Evolutionary conservation across 2,329 filamentous ascomycete species (phyloP).

Genomic region (Colletotrichum melonis): DNA sequence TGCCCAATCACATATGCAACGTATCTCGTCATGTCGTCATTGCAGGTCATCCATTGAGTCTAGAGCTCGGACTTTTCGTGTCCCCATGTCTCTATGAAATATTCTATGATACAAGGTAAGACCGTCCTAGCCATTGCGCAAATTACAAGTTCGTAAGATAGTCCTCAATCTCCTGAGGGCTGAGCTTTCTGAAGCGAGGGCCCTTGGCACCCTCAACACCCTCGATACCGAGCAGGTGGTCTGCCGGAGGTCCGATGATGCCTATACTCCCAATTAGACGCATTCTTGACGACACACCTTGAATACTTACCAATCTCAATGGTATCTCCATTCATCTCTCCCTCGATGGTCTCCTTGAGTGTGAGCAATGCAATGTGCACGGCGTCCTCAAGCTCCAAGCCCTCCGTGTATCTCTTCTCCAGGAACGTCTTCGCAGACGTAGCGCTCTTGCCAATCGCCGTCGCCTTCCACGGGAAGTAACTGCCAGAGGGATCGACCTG

Average conservation of each 20-base stretch:
- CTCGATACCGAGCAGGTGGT: conserved; percentile 92
- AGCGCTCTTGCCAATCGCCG: conserved; percentile 97
- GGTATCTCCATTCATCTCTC: conserved; percentile 98
- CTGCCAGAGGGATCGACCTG: conserved; percentile 99
- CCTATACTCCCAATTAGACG: conserved; percentile 61
- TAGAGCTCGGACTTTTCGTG: conserved; percentile 29
- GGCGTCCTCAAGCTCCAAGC: conserved; percentile 95
- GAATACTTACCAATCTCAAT: conserved; percentile 88
- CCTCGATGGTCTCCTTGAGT: conserved; percentile 98
- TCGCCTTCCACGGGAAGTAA: conserved; percentile 99
- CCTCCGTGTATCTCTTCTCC: conserved; percentile 98
- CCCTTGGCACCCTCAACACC: conserved; percentile 87
- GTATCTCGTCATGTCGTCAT: not conserved
- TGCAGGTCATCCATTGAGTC: conserved; percentile 36
- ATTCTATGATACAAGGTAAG: conserved; percentile 53
- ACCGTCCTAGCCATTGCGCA: conserved; percentile 38
- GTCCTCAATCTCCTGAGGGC: conserved; percentile 98
- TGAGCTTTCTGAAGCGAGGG: conserved; percentile 93
- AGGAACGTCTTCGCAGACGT: conserved; percentile 99
- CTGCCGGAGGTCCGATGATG: conserved; percentile 93
- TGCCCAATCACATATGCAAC: not conserved
- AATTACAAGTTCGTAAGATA: conserved; percentile 96
- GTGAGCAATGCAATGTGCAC: conserved; percentile 98
- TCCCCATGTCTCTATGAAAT: conserved; percentile 34
- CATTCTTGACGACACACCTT: not conserved